Percentiles rank a stretch among this genome's conserved stretches.
Conservation (phyloP, 257 asterid genomes). For the Solanum bukasovii region DNA sequence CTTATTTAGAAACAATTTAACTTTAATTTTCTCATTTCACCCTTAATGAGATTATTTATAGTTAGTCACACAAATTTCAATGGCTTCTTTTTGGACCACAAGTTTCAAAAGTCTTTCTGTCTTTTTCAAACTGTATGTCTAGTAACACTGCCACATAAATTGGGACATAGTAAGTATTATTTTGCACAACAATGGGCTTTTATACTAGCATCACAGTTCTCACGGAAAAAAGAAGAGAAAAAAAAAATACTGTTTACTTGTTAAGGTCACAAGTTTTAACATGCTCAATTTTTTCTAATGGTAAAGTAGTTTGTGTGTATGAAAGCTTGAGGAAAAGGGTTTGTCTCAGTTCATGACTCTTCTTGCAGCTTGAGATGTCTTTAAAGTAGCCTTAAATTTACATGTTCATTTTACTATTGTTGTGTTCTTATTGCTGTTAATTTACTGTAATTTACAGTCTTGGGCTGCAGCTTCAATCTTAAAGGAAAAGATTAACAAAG, state of each 20-base stretch:
- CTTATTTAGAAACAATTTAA: background rate
- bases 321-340: background rate
- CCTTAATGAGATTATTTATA: background rate
- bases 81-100: background rate
- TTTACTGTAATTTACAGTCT: slow-evolving; percentile 31
- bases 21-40: background rate
- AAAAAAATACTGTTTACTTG: background rate
- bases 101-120: background rate
- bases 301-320: background rate
- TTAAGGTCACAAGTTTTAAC: background rate
- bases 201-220: background rate
- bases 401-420: background rate
- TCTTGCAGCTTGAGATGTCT: background rate
- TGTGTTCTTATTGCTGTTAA: background rate
- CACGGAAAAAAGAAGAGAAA: background rate
- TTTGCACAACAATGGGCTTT: background rate
- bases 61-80: background rate
- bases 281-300: background rate
- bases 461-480: slow-evolving; percentile 53
- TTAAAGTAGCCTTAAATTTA: background rate
- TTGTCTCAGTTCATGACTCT: background rate
- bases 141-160: background rate
- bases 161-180: background rate
- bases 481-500: slow-evolving; percentile 40
- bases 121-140: background rate